These are phyloP conservation scores for Kodamaea kaohsiungensis DNA, from an alignment of 805 yeast genomes.

Conservation along the genomic window DNA sequence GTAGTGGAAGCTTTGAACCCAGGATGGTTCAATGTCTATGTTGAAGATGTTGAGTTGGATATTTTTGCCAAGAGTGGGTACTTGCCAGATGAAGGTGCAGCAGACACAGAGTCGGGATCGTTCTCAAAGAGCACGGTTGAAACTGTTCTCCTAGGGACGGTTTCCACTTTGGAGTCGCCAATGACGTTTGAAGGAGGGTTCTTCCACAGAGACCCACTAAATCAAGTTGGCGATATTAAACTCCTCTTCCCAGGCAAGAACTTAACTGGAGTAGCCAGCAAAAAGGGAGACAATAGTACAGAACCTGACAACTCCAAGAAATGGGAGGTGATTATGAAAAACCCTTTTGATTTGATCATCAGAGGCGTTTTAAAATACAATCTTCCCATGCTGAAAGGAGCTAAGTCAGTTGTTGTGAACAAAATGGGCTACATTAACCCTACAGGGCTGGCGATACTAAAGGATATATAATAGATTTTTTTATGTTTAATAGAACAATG, in stretches of 20 bases:
- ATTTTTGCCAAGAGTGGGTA: slow-evolving; percentile 76
- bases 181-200: slow-evolving; percentile 76
- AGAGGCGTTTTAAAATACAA: slow-evolving; percentile 80
- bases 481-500: neutral
- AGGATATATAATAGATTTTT: neutral
- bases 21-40: slow-evolving; percentile 69
- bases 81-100: slow-evolving; percentile 25
- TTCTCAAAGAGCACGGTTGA: slow-evolving; percentile 34
- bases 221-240: slow-evolving; percentile 70
- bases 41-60: slow-evolving; percentile 73
- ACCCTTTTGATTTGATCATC: slow-evolving; percentile 84
- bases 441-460: slow-evolving; percentile 1
- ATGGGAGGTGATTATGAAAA: slow-evolving; percentile 73
- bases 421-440: slow-evolving; percentile 62
- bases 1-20: slow-evolving; percentile 83
- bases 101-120: neutral
- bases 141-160: slow-evolving; percentile 76
- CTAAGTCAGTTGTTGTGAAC: slow-evolving; percentile 61
- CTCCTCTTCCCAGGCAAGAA: slow-evolving; percentile 69
- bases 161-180: slow-evolving; percentile 67
- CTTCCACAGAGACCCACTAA: slow-evolving; percentile 57
- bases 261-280: slow-evolving; percentile 25
- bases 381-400: slow-evolving; percentile 57
- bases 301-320: slow-evolving; percentile 47
- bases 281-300: slow-evolving; percentile 15